Conservation (phyloP, 1,139 yeast genomes). For the Candida tetrigidarum region DNA sequence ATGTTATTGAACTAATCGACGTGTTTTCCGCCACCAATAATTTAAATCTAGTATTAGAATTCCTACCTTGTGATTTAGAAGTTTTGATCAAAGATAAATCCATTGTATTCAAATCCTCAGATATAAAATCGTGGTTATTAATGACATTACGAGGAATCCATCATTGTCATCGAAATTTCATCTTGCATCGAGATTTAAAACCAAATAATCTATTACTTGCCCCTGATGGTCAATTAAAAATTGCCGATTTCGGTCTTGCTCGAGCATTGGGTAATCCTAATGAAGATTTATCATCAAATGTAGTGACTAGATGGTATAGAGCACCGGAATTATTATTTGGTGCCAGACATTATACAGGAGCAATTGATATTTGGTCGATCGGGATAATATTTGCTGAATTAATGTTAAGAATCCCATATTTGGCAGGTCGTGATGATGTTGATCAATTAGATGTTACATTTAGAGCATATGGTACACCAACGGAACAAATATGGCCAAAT, state of each 20-base stretch:
- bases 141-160: constrained; percentile 95
- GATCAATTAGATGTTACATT: constrained; percentile 93
- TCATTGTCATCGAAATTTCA: constrained; percentile 91
- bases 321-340: constrained; percentile 94
- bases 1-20: constrained; percentile 86
- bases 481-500: constrained; percentile 91
- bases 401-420: constrained; percentile 91
- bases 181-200: constrained; percentile 87
- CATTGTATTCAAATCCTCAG: constrained; percentile 80
- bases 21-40: constrained; percentile 77
- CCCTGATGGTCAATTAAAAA: constrained; percentile 83
- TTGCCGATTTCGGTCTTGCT: constrained; percentile 98
- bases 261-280: constrained; percentile 79
- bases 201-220: constrained; percentile 84
- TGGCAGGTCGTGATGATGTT: constrained; percentile 89
- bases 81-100: constrained; percentile 81
- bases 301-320: constrained; percentile 96
- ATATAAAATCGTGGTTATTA: constrained; percentile 90
- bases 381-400: constrained; percentile 97
- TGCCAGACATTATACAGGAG: constrained; percentile 85
- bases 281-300: constrained; percentile 86
- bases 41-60: constrained; percentile 87
- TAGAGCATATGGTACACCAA: constrained; percentile 95
- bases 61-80: constrained; percentile 89
- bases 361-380: constrained; percentile 92